Evolutionary conservation across 148 eudicot species (phyloP).

Genomic region (Rhododendron williamsianum): DNA sequence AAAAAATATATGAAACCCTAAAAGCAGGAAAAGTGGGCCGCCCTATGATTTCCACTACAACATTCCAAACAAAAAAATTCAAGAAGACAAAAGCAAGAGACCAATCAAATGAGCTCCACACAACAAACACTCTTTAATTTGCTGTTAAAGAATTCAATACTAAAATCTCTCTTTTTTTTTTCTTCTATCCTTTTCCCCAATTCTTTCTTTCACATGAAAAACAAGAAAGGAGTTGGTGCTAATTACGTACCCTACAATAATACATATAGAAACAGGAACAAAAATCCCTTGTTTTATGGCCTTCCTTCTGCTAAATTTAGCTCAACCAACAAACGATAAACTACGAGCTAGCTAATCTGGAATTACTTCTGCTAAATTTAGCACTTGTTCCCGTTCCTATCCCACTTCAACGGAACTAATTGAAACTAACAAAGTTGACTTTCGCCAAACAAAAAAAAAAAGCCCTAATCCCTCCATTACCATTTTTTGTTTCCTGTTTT

Average conservation of each 20-base stretch:
- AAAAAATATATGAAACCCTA: background rate
- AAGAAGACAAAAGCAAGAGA: slow-evolving; percentile 12
- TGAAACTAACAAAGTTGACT: background rate
- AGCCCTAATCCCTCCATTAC: background rate
- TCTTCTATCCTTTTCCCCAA: background rate
- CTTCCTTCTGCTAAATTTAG: slow-evolving; percentile 28
- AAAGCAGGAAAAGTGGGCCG: slow-evolving; percentile 12
- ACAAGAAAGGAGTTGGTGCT: background rate
- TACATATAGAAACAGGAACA: slow-evolving; percentile 46
- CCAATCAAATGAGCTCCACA: slow-evolving; percentile 22
- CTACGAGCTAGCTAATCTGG: slow-evolving; percentile 17
- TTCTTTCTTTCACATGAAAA: background rate
- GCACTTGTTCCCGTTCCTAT: slow-evolving; percentile 51
- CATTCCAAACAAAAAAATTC: slow-evolving; percentile 13
- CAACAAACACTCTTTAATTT: slow-evolving; percentile 2
- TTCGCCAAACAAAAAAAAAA: background rate
- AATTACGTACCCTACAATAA: background rate
- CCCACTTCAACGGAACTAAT: background rate
- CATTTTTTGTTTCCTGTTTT: background rate
- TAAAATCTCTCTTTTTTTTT: background rate
- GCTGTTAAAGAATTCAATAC: slow-evolving; percentile 10
- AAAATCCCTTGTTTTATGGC: slow-evolving; percentile 10
- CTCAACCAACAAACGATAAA: slow-evolving; percentile 12
- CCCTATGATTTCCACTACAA: slow-evolving; percentile 21
- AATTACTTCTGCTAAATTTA: slow-evolving; percentile 40